Conservation (phyloP, 2,329 filamentous ascomycete genomes). For the Dactylellina haptotyla region DNA sequence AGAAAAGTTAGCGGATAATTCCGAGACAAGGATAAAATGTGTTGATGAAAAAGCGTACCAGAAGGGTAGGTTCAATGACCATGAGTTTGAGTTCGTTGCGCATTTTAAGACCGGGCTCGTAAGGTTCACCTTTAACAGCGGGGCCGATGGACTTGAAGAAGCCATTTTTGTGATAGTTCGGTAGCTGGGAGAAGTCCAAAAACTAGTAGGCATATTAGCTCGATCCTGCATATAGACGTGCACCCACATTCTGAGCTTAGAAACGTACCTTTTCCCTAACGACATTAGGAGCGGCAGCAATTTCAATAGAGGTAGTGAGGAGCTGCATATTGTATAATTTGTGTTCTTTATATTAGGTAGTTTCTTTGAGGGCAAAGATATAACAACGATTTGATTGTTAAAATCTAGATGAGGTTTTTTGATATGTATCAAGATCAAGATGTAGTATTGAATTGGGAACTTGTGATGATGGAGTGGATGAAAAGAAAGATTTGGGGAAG, state of each 20-base stretch:
- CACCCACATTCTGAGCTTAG: background rate
- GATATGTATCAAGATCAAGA: background rate
- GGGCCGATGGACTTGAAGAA: conserved; percentile 18
- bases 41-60: conserved; percentile 2
- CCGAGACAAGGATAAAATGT: background rate
- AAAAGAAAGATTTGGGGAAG: background rate
- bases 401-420: background rate
- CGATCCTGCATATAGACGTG: background rate
- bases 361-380: background rate
- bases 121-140: background rate
- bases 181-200: conserved; percentile 21
- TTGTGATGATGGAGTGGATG: background rate
- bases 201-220: conserved; percentile 6
- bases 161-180: conserved; percentile 15
- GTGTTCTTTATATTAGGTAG: background rate
- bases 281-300: conserved; percentile 8
- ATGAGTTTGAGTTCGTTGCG: conserved; percentile 1
- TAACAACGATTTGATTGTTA: background rate
- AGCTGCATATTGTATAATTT: background rate
- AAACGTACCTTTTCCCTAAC: conserved; percentile 25
- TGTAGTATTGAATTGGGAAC: background rate
- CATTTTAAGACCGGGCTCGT: conserved; percentile 21
- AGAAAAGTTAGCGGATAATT: background rate
- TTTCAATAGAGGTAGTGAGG: conserved; percentile 15
- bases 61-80: conserved; percentile 8